These are phyloP conservation scores for Penicillium atrosanguineum DNA, from an alignment of 495 filamentous ascomycete genomes.

Conservation along the genomic window DNA sequence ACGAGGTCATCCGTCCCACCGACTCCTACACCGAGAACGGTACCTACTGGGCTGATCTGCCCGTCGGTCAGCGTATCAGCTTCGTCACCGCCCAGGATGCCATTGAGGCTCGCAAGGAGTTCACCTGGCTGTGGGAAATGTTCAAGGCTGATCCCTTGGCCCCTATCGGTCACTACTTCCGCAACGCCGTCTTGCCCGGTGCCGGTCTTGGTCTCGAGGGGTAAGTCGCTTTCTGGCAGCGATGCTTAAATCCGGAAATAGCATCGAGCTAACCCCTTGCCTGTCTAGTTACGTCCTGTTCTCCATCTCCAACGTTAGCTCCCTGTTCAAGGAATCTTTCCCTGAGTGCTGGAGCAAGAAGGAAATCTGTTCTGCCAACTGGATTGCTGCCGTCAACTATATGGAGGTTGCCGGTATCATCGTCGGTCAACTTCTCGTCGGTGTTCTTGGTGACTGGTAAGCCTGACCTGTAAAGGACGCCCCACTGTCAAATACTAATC, in stretches of 20 bases:
- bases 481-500: neutral
- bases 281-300: slow-evolving; percentile 70
- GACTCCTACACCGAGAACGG: slow-evolving; percentile 75
- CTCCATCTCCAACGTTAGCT: slow-evolving; percentile 80
- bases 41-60: slow-evolving; percentile 84
- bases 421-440: slow-evolving; percentile 74
- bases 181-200: slow-evolving; percentile 81
- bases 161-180: slow-evolving; percentile 75
- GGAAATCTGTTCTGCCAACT: slow-evolving; percentile 64
- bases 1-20: slow-evolving; percentile 70
- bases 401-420: slow-evolving; percentile 87
- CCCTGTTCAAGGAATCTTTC: slow-evolving; percentile 70
- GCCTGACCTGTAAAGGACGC: neutral
- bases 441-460: slow-evolving; percentile 57
- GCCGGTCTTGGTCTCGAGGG: slow-evolving; percentile 86
- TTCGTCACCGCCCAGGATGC: slow-evolving; percentile 69
- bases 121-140: slow-evolving; percentile 63
- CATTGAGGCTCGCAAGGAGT: slow-evolving; percentile 61
- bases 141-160: slow-evolving; percentile 74
- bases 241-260: neutral
- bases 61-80: slow-evolving; percentile 55
- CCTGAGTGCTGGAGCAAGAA: slow-evolving; percentile 65
- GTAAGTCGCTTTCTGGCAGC: slow-evolving; percentile 2
- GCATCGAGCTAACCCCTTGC: neutral
- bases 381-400: slow-evolving; percentile 74